Percentiles rank a stretch among this genome's conserved stretches.
Evolutionary conservation across 345 rosid species (phyloP).

Genomic region (Trapa incisa): DNA sequence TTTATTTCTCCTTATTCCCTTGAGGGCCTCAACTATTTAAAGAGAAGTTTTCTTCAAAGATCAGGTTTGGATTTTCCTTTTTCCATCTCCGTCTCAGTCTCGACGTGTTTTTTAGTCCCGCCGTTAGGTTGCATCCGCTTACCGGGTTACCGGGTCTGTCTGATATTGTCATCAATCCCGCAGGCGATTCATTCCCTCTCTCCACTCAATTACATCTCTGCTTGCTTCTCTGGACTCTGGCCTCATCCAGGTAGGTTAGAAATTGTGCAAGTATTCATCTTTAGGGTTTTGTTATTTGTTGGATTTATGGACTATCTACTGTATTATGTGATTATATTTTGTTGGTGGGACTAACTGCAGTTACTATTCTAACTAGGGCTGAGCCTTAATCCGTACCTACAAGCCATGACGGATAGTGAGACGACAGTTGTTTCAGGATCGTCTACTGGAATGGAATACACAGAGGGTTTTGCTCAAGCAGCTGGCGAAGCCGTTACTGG

Average conservation of each 20-base stretch:
- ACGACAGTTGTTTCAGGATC: conserved; percentile 7
- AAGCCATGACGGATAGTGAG: conserved; percentile 13
- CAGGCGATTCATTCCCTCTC: not conserved
- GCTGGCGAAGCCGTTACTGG: conserved; percentile 5
- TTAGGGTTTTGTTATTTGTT: not conserved
- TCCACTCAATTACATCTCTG: not conserved
- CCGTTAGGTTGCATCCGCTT: too few species aligned
- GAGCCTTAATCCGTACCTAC: not conserved
- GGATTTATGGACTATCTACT: not conserved
- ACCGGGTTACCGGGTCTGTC: too few species aligned
- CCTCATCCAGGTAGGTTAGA: not conserved
- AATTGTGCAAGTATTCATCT: not conserved
- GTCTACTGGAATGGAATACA: conserved; percentile 5
- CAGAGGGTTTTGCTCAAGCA: conserved; percentile 7
- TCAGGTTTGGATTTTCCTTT: too few species aligned
- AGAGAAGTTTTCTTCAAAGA: too few species aligned
- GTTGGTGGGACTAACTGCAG: not conserved
- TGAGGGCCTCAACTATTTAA: too few species aligned
- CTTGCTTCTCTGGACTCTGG: not conserved
- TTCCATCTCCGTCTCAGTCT: too few species aligned
- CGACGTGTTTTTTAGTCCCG: too few species aligned
- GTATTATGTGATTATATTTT: not conserved
- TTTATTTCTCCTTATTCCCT: too few species aligned
- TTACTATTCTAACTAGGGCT: not conserved
- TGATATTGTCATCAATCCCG: too few species aligned